Conservation (phyloP, 495 filamentous ascomycete genomes). For the Chaetomium tenue region DNA sequence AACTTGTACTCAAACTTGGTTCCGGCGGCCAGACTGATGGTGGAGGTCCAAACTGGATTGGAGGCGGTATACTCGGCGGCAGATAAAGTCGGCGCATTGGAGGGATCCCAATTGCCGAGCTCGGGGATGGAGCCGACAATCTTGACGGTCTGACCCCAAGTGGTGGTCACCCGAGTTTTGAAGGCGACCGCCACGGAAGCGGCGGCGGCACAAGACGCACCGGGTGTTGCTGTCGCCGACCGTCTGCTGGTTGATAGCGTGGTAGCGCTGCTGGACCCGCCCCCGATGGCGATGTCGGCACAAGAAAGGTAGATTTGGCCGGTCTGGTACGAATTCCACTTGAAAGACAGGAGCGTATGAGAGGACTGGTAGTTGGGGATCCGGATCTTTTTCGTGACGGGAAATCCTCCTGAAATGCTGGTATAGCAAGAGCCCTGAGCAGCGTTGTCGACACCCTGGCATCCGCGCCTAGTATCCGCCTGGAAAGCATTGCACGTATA, state of each 20-base stretch:
- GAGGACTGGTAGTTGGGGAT: conserved; percentile 46
- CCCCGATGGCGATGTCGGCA: conserved; percentile 53
- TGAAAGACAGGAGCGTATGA: conserved; percentile 54
- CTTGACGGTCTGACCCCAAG: conserved; percentile 58
- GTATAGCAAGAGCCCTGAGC: conserved; percentile 50
- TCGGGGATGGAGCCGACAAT: conserved; percentile 55
- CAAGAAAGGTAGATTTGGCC: conserved; percentile 56
- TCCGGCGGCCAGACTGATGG: conserved; percentile 52
- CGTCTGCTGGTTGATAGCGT: conserved; percentile 31
- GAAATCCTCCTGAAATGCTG: conserved; percentile 54
- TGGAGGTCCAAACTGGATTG: conserved; percentile 58
- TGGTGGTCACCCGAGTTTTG: conserved; percentile 53
- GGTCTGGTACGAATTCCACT: conserved; percentile 60
- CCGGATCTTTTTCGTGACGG: conserved; percentile 55
- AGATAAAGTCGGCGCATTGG: conserved; percentile 50
- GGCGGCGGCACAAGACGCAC: conserved; percentile 41
- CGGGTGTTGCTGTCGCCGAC: conserved; percentile 33
- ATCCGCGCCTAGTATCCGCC: conserved; percentile 34
- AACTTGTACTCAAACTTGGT: conserved; percentile 66
- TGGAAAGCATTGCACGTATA: conserved; percentile 55
- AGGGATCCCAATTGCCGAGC: conserved; percentile 58
- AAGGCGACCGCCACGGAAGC: conserved; percentile 59
- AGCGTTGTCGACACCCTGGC: conserved; percentile 53
- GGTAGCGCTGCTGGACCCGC: conserved; percentile 35
- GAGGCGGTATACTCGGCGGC: conserved; percentile 54